Base-by-base conservation (phyloP, 352 stramenopile species). In the Phytophthora pini region DNA sequence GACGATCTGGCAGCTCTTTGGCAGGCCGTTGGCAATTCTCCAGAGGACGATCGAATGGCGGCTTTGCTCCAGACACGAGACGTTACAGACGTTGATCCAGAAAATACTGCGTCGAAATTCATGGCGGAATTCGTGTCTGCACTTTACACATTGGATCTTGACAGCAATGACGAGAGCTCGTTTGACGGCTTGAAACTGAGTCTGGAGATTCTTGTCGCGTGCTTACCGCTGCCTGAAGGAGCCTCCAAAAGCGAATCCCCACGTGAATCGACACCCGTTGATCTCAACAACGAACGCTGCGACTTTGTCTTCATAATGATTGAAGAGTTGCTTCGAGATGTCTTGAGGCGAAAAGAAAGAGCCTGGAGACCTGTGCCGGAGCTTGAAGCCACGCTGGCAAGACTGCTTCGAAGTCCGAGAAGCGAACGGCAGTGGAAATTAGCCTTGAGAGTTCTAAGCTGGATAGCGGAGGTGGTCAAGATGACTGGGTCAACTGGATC, bases 341-440 rank as follows among this genome's bases (percentile, higher is more conserved):
- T 82, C 1, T 43, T 72, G 15, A 38, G 22, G 6, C 51, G 39
- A 11, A 61, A 44, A n/a, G 53, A 65, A 4, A 22, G 71, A 8
- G 20, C 53, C 17, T 90, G 80, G 79, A 68, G 45, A 41, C 73
- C 82, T 5, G 46, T 74, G 0, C 47, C 79, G 0, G 38, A 61
- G 12, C 55, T 92, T 1, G 53, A 78, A 11, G 74, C 70, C 0
- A 65, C 70, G 1, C 62, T 90, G 2, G 70, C 74, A 6, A 65
- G 70, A 10, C 53, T 88, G 5, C 44, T 83, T 40, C 72, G 77
- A 20, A 62, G 65, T 1, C 79, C 74, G 0, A 60, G 65, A 8
- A 72, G 70, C 29, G 72, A 71, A 9, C n/a, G 20, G 0, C 67
- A 78, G 40, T 92, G 83, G 83, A 41, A 70, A 53, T 65, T 77